phyloP scores from a whole-genome alignment of 2,329 filamentous ascomycete species.

The Colletotrichum viniferum region DNA sequence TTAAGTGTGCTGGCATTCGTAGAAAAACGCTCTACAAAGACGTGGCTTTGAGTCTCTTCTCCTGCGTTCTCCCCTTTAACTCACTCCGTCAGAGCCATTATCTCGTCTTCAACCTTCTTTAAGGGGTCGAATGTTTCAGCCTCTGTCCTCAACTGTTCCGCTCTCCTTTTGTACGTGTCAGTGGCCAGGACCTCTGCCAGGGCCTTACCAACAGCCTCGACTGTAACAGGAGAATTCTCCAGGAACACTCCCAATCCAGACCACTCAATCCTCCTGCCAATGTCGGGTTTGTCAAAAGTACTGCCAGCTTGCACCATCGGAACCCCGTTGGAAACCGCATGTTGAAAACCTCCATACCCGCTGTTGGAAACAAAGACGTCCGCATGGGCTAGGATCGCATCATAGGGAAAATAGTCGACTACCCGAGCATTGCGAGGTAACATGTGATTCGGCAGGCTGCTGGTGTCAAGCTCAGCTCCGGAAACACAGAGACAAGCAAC shows the following conservation, averaged over 20 bases:
- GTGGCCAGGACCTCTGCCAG: conserved; percentile 25
- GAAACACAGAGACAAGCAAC: conserved; percentile 24
- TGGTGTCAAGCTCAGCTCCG: background rate
- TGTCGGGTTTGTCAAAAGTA: conserved; percentile 39
- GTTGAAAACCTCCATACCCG: conserved; percentile 52
- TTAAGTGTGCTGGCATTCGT: too few relatives aligned
- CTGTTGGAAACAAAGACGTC: conserved; percentile 53
- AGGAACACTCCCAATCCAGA: conserved; percentile 21
- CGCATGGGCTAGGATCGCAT: conserved; percentile 46
- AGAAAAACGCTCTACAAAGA: background rate
- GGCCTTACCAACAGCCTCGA: conserved; percentile 15
- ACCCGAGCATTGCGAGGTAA: conserved; percentile 47
- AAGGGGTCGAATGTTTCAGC: background rate
- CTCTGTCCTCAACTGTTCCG: conserved; percentile 25
- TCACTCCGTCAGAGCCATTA: background rate
- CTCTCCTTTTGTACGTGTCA: conserved; percentile 20
- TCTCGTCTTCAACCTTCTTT: background rate
- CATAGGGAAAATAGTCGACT: conserved; percentile 53
- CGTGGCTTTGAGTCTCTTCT: background rate
- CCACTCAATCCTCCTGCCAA: conserved; percentile 25
- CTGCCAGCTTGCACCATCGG: conserved; percentile 51
- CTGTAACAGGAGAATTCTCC: conserved; percentile 32
- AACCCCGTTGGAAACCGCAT: conserved; percentile 48
- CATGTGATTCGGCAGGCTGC: conserved; percentile 24
- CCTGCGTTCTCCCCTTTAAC: accelerated